A percentile compares a stretch with the other conserved stretches of the same genome.
These are phyloP conservation scores for Acanthamoeba royreba DNA, from an alignment of 208 protist species.

Conservation along the genomic window DNA sequence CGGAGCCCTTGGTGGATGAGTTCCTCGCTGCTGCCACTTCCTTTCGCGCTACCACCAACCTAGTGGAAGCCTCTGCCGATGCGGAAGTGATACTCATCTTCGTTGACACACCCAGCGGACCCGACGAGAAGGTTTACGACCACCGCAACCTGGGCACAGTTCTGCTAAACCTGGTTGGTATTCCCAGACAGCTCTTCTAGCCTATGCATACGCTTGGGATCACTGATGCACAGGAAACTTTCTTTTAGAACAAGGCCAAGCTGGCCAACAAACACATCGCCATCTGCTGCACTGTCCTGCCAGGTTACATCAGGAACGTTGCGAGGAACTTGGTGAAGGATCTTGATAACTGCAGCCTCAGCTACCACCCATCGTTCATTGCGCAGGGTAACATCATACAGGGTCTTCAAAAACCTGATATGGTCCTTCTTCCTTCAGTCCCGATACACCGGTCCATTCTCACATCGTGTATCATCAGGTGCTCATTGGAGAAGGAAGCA, in stretches of 20 bases:
- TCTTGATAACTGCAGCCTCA: conserved; percentile 50
- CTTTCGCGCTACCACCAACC: conserved; percentile 69
- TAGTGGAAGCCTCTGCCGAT: conserved; percentile 60
- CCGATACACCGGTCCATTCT: background rate
- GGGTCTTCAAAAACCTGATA: conserved; percentile 63
- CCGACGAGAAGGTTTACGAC: conserved; percentile 66
- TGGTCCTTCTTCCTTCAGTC: conserved; percentile 1
- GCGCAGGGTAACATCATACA: conserved; percentile 72
- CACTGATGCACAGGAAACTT: background rate
- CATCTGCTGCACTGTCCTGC: conserved; percentile 76
- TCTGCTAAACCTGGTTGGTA: conserved; percentile 11
- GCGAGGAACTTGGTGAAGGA: conserved; percentile 56
- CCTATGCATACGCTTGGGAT: background rate
- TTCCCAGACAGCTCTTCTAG: background rate
- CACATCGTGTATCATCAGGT: conserved; percentile 19
- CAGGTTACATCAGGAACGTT: conserved; percentile 62
- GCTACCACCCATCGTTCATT: conserved; percentile 78
- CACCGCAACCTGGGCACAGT: conserved; percentile 53
- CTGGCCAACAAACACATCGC: conserved; percentile 74
- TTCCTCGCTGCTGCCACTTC: conserved; percentile 54
- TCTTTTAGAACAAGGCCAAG: background rate
- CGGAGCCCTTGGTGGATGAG: conserved; percentile 74
- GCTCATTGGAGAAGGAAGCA: conserved; percentile 71
- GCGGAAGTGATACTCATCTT: conserved; percentile 72
- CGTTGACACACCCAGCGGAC: conserved; percentile 70